A percentile compares a stretch with the other conserved stretches of the same genome.
These are phyloP conservation scores for Nitzschia palea DNA, from an alignment of 108 stramenopile species.

Conservation along the genomic window DNA sequence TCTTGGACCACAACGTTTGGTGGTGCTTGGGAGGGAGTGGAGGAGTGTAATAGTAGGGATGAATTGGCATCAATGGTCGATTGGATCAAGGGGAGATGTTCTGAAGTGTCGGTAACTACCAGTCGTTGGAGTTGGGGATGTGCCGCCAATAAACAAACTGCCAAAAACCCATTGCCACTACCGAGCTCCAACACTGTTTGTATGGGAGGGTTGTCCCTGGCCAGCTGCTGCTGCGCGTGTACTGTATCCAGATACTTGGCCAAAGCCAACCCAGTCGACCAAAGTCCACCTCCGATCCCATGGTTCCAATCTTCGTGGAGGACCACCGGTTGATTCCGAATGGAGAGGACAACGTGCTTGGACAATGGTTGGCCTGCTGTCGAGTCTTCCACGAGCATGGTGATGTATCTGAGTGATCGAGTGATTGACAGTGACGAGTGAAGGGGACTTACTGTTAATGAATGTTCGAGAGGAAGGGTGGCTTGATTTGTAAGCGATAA, in stretches of 20 bases:
- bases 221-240: constrained; percentile 25
- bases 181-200: constrained; percentile 66
- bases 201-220: background rate
- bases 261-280: constrained; percentile 78
- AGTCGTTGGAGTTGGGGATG: constrained; percentile 12
- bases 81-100: constrained; percentile 66
- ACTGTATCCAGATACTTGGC: constrained; percentile 53
- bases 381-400: too few species aligned
- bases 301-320: constrained; percentile 74
- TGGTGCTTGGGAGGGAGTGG: too few species aligned
- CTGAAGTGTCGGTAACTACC: constrained; percentile 69
- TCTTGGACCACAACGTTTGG: constrained; percentile 32
- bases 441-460: too few species aligned
- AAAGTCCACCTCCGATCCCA: constrained; percentile 82
- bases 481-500: too few species aligned
- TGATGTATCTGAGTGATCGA: too few species aligned
- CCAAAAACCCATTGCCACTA: constrained; percentile 80
- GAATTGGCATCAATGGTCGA: constrained; percentile 19
- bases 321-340: constrained; percentile 47
- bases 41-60: constrained; percentile 4
- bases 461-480: too few species aligned
- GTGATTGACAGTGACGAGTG: too few species aligned
- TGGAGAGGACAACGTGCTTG: constrained; percentile 45
- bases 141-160: constrained; percentile 58
- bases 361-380: too few species aligned